Conservation (phyloP, 352 stramenopile genomes). For the Phytopythium chamaehyphon region DNA sequence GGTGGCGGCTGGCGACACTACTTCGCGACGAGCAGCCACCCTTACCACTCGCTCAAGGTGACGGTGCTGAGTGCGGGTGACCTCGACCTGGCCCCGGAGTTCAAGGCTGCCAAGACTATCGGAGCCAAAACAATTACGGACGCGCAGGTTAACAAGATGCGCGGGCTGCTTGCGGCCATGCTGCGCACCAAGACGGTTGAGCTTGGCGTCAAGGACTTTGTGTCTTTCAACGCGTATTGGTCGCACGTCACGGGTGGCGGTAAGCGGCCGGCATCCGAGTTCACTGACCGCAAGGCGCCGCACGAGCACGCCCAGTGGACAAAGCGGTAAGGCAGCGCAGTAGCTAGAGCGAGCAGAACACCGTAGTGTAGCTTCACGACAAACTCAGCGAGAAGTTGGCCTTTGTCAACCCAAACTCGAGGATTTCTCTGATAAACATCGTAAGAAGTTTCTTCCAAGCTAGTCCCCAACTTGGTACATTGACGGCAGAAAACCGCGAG, state of each 20-base stretch:
- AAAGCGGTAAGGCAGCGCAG: slow-evolving; percentile 12
- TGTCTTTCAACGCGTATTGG: slow-evolving; percentile 85
- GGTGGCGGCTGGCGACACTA: slow-evolving; percentile 54
- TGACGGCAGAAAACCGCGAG: too few species aligned
- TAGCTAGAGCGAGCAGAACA: too few species aligned
- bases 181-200: slow-evolving; percentile 75
- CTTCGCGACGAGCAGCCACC: slow-evolving; percentile 61
- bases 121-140: slow-evolving; percentile 32
- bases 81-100: slow-evolving; percentile 46
- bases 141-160: slow-evolving; percentile 57
- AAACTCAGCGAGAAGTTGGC: too few species aligned
- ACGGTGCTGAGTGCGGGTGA: slow-evolving; percentile 61
- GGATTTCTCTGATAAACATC: too few species aligned
- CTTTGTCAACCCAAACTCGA: too few species aligned
- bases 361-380: too few species aligned
- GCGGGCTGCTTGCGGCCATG: slow-evolving; percentile 68
- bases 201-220: slow-evolving; percentile 60
- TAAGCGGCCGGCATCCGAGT: slow-evolving; percentile 57
- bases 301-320: slow-evolving; percentile 83
- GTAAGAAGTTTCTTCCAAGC: too few species aligned
- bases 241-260: slow-evolving; percentile 68
- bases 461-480: too few species aligned
- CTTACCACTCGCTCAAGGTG: slow-evolving; percentile 63
- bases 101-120: slow-evolving; percentile 19
- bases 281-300: slow-evolving; percentile 80